phyloP scores from a whole-genome alignment of 768 basidiomycete genomes.

The Pleurotus cornucopiae region DNA sequence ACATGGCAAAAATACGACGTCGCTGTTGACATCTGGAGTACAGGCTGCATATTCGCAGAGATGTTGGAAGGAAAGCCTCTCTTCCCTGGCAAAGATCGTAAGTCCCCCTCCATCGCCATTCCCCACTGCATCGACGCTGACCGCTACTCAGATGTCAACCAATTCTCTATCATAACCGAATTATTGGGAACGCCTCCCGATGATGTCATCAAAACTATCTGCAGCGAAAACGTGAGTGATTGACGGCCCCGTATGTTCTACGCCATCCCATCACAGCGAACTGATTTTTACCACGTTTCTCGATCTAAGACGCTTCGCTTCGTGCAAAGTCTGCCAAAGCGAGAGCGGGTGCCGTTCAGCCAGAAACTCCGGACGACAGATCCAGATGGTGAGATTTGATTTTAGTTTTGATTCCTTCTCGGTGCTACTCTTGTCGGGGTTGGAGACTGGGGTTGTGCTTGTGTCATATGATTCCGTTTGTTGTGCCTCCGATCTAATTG shows the following conservation, averaged over 20 bases:
- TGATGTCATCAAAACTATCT: constrained; percentile 99
- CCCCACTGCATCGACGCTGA: constrained; percentile 6
- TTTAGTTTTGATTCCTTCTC: not conserved
- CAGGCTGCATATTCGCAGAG: constrained; percentile 99
- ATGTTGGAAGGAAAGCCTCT: constrained; percentile 99
- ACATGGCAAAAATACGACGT: constrained; percentile 99
- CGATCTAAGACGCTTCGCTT: constrained; percentile 83
- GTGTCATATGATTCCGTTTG: not conserved
- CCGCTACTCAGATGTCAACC: constrained; percentile 85
- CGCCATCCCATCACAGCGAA: too few species aligned
- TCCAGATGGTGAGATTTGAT: constrained; percentile 62
- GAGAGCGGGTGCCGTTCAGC: constrained; percentile 91
- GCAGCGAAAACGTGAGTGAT: constrained; percentile 85
- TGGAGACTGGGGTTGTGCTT: not conserved
- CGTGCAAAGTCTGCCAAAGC: constrained; percentile 96
- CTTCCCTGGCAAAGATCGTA: constrained; percentile 99
- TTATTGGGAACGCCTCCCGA: constrained; percentile 97
- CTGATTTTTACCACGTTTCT: constrained; percentile 1
- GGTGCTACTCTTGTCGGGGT: not conserved
- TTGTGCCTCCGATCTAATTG: not conserved
- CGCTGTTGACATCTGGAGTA: constrained; percentile 99
- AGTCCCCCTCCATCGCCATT: constrained; percentile 31
- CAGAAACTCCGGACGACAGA: constrained; percentile 90
- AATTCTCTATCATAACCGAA: constrained; percentile 99
- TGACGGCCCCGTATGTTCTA: too few species aligned